These are phyloP conservation scores for Acanthamoeba triangularis DNA, from an alignment of 208 protist genomes.

Conservation along the genomic window DNA sequence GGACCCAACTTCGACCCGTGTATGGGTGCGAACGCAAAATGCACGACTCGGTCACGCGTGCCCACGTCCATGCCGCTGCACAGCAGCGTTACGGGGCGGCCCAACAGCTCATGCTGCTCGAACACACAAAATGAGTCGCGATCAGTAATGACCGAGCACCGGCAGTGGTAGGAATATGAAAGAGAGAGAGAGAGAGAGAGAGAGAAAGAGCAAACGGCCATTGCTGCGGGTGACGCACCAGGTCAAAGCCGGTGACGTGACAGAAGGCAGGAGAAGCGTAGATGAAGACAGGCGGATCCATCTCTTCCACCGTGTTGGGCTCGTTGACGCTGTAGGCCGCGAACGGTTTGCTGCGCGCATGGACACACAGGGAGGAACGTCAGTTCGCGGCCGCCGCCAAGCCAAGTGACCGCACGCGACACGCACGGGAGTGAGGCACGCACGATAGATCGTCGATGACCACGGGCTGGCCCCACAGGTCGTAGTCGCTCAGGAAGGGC, in stretches of 20 bases:
- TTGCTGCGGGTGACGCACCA: background rate
- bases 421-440: background rate
- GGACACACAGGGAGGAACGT: background rate
- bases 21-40: background rate
- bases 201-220: background rate
- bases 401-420: background rate
- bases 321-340: background rate
- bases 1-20: background rate
- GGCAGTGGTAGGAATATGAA: too few relatives aligned
- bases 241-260: background rate
- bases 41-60: background rate
- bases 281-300: background rate
- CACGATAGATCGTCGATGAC: background rate
- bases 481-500: slow-evolving; percentile 14
- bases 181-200: background rate
- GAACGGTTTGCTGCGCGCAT: slow-evolving; percentile 18
- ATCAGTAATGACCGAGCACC: too few relatives aligned
- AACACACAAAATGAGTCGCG: background rate
- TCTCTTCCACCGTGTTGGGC: background rate
- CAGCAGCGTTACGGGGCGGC: background rate
- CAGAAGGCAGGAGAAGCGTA: background rate
- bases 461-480: background rate
- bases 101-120: slow-evolving; percentile 11
- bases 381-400: too few relatives aligned
- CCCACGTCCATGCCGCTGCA: background rate